Percentiles rank a stretch among this genome's conserved stretches.
Conservation (phyloP, 2,329 filamentous ascomycete genomes). For the Epichloe glyceriae region DNA sequence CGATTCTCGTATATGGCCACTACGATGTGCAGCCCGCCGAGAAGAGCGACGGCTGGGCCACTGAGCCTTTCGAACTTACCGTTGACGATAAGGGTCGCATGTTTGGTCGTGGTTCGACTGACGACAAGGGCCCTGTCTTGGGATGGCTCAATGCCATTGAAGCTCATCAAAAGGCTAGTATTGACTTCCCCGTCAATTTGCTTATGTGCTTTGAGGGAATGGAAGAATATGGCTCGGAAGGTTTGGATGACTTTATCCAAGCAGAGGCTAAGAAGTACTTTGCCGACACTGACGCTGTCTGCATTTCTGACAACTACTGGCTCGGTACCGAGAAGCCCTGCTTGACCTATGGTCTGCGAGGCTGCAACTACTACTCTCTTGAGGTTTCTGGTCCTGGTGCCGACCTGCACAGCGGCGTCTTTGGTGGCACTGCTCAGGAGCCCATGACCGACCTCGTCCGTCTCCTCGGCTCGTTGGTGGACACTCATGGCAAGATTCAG, state of each 20-base stretch:
- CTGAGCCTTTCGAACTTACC: conserved; percentile 80
- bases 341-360: conserved; percentile 89
- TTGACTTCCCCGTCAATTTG: conserved; percentile 94
- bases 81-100: conserved; percentile 87
- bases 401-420: conserved; percentile 93
- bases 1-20: conserved; percentile 93
- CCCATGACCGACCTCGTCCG: conserved; percentile 93
- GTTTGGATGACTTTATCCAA: conserved; percentile 86
- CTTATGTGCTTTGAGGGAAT: conserved; percentile 99
- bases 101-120: conserved; percentile 90
- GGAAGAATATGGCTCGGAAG: conserved; percentile 97
- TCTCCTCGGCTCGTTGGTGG: conserved; percentile 72
- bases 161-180: conserved; percentile 85
- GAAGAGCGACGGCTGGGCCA: conserved; percentile 89
- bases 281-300: conserved; percentile 88
- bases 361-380: conserved; percentile 95
- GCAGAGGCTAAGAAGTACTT: conserved; percentile 90
- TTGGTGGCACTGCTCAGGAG: conserved; percentile 91
- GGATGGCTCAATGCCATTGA: conserved; percentile 98
- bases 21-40: conserved; percentile 96
- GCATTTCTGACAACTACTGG: conserved; percentile 99
- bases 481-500: conserved; percentile 80
- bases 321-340: conserved; percentile 97
- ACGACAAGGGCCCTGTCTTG: conserved; percentile 94
- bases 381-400: conserved; percentile 83